Evolutionary conservation across 352 stramenopile species (phyloP).

Genomic region (Phytophthora tentaculata): DNA sequence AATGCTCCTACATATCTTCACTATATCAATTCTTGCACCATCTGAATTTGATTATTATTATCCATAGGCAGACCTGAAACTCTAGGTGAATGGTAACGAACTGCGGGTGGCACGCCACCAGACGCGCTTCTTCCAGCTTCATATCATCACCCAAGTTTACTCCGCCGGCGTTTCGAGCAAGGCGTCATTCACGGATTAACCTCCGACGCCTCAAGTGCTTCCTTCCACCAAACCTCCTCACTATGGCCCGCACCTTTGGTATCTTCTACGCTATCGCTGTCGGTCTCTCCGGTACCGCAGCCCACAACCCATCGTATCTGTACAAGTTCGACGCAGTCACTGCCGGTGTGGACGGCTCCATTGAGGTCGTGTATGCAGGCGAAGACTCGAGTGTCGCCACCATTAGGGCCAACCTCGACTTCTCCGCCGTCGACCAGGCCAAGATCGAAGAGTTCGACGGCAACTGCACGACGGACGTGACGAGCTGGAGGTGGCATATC

Average conservation of each 20-base stretch:
- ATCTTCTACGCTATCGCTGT: constrained; percentile 20
- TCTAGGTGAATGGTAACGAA: too few relatives aligned
- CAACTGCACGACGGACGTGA: constrained; percentile 47
- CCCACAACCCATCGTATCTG: constrained; percentile 30
- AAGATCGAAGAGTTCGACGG: constrained; percentile 37
- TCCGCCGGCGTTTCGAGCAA: background rate
- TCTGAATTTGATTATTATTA: too few relatives aligned
- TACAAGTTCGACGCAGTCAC: constrained; percentile 52
- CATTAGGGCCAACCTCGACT: constrained; percentile 50
- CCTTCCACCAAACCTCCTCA: background rate
- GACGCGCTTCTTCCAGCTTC: background rate
- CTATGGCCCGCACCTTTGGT: constrained; percentile 17
- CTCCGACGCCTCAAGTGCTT: constrained; percentile 15
- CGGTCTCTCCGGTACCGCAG: constrained; percentile 6
- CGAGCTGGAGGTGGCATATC: constrained; percentile 63
- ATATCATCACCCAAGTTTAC: constrained; percentile 3
- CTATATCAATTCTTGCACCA: too few relatives aligned
- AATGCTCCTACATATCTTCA: too few relatives aligned
- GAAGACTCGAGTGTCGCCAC: constrained; percentile 34
- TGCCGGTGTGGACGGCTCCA: constrained; percentile 43
- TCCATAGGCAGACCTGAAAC: too few relatives aligned
- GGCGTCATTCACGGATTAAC: constrained; percentile 25
- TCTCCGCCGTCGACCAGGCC: constrained; percentile 35
- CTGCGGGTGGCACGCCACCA: too few relatives aligned
- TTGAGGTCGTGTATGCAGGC: constrained; percentile 43